These are phyloP conservation scores for Fusarium musae DNA, from an alignment of 2,329 filamentous ascomycete species.

Conservation along the genomic window DNA sequence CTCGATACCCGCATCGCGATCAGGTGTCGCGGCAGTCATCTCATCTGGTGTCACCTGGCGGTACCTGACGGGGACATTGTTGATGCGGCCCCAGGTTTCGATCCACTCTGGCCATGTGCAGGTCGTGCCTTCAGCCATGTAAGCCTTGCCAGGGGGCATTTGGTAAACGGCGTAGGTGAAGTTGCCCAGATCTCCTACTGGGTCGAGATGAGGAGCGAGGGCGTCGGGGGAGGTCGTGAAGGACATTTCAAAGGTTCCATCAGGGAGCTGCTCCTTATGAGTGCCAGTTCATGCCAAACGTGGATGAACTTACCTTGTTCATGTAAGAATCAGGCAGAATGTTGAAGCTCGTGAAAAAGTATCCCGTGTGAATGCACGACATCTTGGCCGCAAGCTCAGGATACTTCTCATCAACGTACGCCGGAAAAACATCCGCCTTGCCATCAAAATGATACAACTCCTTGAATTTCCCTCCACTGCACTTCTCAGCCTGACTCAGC, in stretches of 20 bases:
- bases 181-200: slow-evolving; percentile 59
- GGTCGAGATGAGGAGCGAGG: slow-evolving; percentile 57
- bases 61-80: slow-evolving; percentile 51
- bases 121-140: slow-evolving; percentile 59
- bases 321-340: slow-evolving; percentile 60
- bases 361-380: slow-evolving; percentile 63
- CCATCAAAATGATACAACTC: slow-evolving; percentile 64
- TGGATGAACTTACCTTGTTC: slow-evolving; percentile 51
- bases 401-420: slow-evolving; percentile 56
- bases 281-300: fast-evolving
- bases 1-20: slow-evolving; percentile 57
- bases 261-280: slow-evolving; percentile 45
- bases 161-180: slow-evolving; percentile 61
- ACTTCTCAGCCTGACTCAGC: slow-evolving; percentile 59
- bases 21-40: slow-evolving; percentile 52
- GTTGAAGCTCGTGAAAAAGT: slow-evolving; percentile 59
- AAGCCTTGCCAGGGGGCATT: slow-evolving; percentile 60
- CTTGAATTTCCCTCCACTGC: slow-evolving; percentile 57
- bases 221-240: slow-evolving; percentile 56
- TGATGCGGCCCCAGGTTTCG: slow-evolving; percentile 53
- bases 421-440: slow-evolving; percentile 63
- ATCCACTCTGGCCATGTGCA: slow-evolving; percentile 61
- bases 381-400: slow-evolving; percentile 60
- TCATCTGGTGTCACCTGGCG: slow-evolving; percentile 54
- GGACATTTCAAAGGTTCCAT: slow-evolving; percentile 59